Evolutionary conservation across 2,329 filamentous ascomycete species (phyloP).

Genomic region (Tolypocladium tundrense): DNA sequence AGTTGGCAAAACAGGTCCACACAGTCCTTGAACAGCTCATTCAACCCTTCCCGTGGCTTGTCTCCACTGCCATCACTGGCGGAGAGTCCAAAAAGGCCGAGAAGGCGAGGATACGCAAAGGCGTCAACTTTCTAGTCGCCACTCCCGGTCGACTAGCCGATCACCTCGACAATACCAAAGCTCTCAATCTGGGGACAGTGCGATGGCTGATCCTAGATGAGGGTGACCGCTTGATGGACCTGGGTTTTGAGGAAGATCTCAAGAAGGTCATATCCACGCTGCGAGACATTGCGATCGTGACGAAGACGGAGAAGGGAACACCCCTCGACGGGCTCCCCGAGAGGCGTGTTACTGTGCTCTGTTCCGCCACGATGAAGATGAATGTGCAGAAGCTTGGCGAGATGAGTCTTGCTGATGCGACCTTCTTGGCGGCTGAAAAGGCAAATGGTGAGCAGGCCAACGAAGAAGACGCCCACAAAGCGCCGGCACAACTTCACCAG

Average conservation of each 20-base stretch:
- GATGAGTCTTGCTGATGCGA: constrained; percentile 87
- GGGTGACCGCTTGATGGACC: constrained; percentile 95
- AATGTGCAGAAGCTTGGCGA: constrained; percentile 89
- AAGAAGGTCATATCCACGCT: constrained; percentile 76
- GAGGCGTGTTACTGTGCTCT: constrained; percentile 76
- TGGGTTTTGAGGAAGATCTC: constrained; percentile 92
- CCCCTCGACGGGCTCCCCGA: constrained; percentile 57
- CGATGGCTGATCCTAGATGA: constrained; percentile 93
- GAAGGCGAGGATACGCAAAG: constrained; percentile 87
- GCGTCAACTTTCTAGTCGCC: constrained; percentile 89
- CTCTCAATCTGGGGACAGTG: constrained; percentile 76
- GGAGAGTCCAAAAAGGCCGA: constrained; percentile 67
- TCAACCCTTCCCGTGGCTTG: constrained; percentile 86
- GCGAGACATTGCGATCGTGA: constrained; percentile 50
- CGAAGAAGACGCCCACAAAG: constrained; percentile 53
- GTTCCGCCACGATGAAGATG: constrained; percentile 97
- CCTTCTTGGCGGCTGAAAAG: constrained; percentile 66
- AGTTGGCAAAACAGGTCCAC: constrained; percentile 89
- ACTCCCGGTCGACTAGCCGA: constrained; percentile 87
- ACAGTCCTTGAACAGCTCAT: constrained; percentile 76
- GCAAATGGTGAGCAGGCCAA: constrained; percentile 34
- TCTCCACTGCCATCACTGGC: constrained; percentile 72
- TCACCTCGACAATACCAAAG: constrained; percentile 87
- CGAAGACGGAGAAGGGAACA: constrained; percentile 48
- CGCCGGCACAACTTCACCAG: constrained; percentile 89